Base-by-base conservation (phyloP, 257 asterid species). In the Prunella vulgaris region DNA sequence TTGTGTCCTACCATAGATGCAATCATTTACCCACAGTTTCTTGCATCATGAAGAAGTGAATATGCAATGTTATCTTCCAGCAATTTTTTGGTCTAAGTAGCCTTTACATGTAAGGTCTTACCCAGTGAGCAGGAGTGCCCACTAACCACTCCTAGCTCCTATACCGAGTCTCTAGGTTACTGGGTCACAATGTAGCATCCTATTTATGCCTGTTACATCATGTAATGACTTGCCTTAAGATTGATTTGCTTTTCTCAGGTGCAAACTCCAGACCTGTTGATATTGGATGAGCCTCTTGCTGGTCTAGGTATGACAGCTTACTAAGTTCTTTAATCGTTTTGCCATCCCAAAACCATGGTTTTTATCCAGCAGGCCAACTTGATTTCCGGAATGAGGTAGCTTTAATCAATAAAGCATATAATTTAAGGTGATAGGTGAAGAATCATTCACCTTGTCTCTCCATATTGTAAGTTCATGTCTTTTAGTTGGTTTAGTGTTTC, bases 231-330 rank as follows among this genome's bases (percentile, higher is more conserved):
- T 79, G 57, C 56, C 65, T 76, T 58, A 67, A 68, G 28, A 59
- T 68, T 69, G 48, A 20, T 58, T 79, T 48, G 48, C 66, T 60
- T 71, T 72, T 30, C 82, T 71, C 88, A 93, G 97, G 96, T 93
- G 68, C 93, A 88, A 81, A 86, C 86, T 82, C 97, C 99, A 25
- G 87, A 85, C 73, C 83, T 93, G 57, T 78, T 93, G 80, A 72
- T 89, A 82, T 76, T 90, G 85, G 97, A 90, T 57, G 97, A 93
- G 84, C 99, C 99, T 78, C 99, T 93, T 77, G 97, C 97, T 81
- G 99, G 99, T 72, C 91, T 93, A 78, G 97, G 99, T 93, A 93
- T 10, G 85, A n/a, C 10, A 61, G 56, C 68, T 56, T 46, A 12
- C 38, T 15, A 15, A 63, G n/a, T n/a, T n/a, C n/a, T n/a, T n/a